phyloP scores from a whole-genome alignment of 305 asterid genomes.

The Salvia sclarea region DNA sequence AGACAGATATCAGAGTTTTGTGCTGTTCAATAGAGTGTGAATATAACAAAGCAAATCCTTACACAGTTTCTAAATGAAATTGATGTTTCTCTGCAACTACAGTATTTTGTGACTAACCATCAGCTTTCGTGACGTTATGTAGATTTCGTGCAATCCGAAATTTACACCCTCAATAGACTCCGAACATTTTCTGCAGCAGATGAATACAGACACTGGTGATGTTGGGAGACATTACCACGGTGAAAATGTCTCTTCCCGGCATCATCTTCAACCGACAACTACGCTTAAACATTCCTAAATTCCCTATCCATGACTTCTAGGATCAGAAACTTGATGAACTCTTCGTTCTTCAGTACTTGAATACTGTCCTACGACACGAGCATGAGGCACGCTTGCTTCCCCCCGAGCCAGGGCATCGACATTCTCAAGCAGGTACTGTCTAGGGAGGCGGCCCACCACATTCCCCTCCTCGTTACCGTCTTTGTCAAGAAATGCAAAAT shows the following conservation, averaged over 20 bases:
- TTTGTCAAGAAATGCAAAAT: slow-evolving; percentile 87
- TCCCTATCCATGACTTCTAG: slow-evolving; percentile 84
- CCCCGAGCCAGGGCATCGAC: slow-evolving; percentile 90
- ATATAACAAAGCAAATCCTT: slow-evolving; percentile 11
- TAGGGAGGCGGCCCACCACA: slow-evolving; percentile 91
- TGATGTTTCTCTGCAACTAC: not conserved
- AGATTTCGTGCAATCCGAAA: not conserved
- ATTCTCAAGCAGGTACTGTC: slow-evolving; percentile 68
- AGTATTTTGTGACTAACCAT: not conserved
- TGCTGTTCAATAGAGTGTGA: slow-evolving; percentile 18
- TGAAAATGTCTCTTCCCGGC: slow-evolving; percentile 34
- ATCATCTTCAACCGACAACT: slow-evolving; percentile 64
- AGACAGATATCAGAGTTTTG: slow-evolving; percentile 20
- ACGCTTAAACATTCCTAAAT: slow-evolving; percentile 50
- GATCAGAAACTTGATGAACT: slow-evolving; percentile 70
- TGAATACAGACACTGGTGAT: slow-evolving; percentile 7
- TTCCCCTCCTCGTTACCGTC: slow-evolving; percentile 91
- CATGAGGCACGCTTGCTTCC: slow-evolving; percentile 71
- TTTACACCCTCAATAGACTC: not conserved
- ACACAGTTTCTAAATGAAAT: slow-evolving; percentile 2
- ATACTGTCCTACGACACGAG: slow-evolving; percentile 84
- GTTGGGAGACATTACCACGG: not conserved
- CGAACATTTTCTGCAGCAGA: slow-evolving; percentile 1
- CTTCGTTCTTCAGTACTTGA: slow-evolving; percentile 69
- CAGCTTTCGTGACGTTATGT: not conserved